phyloP scores from a whole-genome alignment of 2,329 filamentous ascomycete genomes.

The Neodidymelliopsis sp. region DNA sequence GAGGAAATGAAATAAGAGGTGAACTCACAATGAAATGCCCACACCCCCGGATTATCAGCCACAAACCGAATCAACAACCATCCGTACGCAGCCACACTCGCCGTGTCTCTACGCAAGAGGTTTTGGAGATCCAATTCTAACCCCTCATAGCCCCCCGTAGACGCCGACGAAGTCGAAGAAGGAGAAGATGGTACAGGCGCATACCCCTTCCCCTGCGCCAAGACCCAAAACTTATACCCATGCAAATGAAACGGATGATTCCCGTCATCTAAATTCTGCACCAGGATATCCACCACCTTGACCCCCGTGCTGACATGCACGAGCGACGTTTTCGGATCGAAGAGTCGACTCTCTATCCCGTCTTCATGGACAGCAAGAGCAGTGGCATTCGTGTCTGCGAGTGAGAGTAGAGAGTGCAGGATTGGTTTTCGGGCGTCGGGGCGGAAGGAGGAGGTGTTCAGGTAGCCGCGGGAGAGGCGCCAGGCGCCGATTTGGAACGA shows the following conservation, averaged over 20 bases:
- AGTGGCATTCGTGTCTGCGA: conserved; percentile 52
- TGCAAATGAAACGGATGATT: conserved; percentile 61
- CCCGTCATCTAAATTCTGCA: conserved; percentile 47
- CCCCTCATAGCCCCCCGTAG: too few relatives aligned
- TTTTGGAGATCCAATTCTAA: conserved; percentile 42
- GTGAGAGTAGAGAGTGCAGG: conserved; percentile 60
- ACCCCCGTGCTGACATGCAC: conserved; percentile 48
- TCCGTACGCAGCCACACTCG: conserved; percentile 70
- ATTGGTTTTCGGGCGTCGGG: conserved; percentile 58
- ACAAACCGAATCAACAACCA: conserved; percentile 68
- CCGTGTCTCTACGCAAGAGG: conserved; percentile 71
- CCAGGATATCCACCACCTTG: conserved; percentile 46
- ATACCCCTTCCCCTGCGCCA: conserved; percentile 51
- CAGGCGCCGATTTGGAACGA: conserved; percentile 68
- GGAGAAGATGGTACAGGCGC: conserved; percentile 30
- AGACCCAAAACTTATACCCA: conserved; percentile 71
- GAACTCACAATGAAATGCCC: conserved; percentile 76
- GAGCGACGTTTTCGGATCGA: conserved; percentile 35
- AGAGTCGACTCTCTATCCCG: conserved; percentile 4
- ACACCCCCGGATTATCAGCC: conserved; percentile 69
- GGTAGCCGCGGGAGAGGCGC: conserved; percentile 64
- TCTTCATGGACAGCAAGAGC: conserved; percentile 6
- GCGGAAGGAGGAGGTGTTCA: conserved; percentile 65
- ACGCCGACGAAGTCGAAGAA: conserved; percentile 18
- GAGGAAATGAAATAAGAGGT: too few relatives aligned